A percentile compares a stretch with the other conserved stretches of the same genome.
phyloP scores from a whole-genome alignment of 306 rosid genomes.

The Vicia faba region DNA sequence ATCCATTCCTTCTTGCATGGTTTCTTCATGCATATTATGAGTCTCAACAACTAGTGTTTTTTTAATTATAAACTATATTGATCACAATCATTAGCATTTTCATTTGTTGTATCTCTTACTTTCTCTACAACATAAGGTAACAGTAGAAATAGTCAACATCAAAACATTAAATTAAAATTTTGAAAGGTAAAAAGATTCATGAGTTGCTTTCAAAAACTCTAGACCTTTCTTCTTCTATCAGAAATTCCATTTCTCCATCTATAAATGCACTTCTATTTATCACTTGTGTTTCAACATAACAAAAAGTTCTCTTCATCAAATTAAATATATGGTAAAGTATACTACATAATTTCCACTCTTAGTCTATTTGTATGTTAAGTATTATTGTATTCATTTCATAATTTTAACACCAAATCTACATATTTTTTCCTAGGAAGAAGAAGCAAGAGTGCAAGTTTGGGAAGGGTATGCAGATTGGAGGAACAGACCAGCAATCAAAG shows the following conservation, averaged over 20 bases:
- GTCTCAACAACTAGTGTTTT: no score
- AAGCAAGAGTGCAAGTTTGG: constrained; percentile 53
- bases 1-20: constrained; percentile 40
- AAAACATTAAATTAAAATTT: background rate
- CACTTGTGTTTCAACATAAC: constrained; percentile 25
- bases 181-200: constrained; percentile 23
- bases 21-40: constrained; percentile 7
- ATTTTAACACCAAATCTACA: background rate
- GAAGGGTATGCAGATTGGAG: constrained; percentile 84
- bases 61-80: no score
- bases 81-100: no score
- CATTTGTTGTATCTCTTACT: no score
- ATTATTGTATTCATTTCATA: background rate
- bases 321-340: constrained; percentile 4
- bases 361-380: background rate
- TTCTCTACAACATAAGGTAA: no score
- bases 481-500: constrained; percentile 67
- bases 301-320: constrained; percentile 14
- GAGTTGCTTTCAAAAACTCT: constrained; percentile 54
- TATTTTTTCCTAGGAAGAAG: constrained; percentile 53
- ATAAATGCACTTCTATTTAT: constrained; percentile 47
- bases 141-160: constrained; percentile 43
- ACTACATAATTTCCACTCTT: background rate
- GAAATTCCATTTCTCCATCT: constrained; percentile 44
- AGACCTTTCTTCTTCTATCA: constrained; percentile 54